A percentile compares a stretch with the other conserved stretches of the same genome.
Evolutionary conservation across 2,329 filamentous ascomycete species (phyloP).

Genomic region (Cercospora sojina): DNA sequence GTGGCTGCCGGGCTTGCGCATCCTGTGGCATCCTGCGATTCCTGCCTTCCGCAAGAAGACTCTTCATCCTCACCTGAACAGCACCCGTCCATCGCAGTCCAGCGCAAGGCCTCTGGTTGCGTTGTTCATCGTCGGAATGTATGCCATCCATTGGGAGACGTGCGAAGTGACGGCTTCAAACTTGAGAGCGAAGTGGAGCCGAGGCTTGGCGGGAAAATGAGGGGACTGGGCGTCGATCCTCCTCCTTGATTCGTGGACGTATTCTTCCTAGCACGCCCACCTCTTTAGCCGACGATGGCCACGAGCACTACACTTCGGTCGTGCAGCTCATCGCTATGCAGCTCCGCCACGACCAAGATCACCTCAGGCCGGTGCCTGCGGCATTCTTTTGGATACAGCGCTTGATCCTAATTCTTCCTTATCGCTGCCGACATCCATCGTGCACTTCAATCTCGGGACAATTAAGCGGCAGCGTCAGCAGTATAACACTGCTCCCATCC

Average conservation of each 20-base stretch:
- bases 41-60: not conserved
- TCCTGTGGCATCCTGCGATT: not conserved
- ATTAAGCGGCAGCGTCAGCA: slow-evolving; percentile 16
- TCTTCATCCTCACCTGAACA: not conserved
- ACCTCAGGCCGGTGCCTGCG: slow-evolving; percentile 12
- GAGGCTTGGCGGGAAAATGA: not conserved
- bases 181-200: not conserved
- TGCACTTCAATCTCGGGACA: slow-evolving; percentile 17
- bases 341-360: slow-evolving; percentile 13
- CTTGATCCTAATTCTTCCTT: slow-evolving; percentile 15
- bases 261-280: slow-evolving; percentile 7
- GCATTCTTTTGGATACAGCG: slow-evolving; percentile 11
- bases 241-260: slow-evolving; percentile 10
- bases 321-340: slow-evolving; percentile 11
- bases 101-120: not conserved
- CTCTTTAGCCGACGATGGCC: slow-evolving; percentile 13
- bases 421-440: slow-evolving; percentile 20
- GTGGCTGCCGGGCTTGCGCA: not conserved
- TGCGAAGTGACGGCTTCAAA: not conserved
- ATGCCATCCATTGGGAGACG: not conserved
- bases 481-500: slow-evolving; percentile 21
- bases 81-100: not conserved
- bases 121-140: not conserved
- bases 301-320: slow-evolving; percentile 9
- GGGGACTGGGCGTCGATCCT: not conserved